These are phyloP conservation scores for Camellia granthamiana DNA, from an alignment of 148 eudicot genomes.

Conservation along the genomic window DNA sequence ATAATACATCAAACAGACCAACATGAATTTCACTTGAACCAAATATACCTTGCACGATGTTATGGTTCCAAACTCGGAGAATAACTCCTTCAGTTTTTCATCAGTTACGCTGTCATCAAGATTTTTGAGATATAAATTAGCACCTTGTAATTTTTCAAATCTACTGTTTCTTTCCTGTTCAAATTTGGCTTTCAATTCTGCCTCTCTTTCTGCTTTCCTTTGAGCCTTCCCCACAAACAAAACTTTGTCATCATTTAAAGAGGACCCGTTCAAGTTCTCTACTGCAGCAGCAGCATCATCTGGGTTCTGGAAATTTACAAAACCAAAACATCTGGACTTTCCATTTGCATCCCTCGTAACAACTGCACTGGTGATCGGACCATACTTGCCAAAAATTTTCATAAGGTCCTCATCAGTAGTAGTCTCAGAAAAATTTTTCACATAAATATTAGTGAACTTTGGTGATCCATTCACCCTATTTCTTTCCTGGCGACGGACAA, in stretches of 20 bases:
- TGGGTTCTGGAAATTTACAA: constrained; percentile 53
- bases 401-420: constrained; percentile 44
- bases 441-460: constrained; percentile 65
- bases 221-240: constrained; percentile 69
- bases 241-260: constrained; percentile 37
- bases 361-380: constrained; percentile 56
- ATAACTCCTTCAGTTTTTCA: constrained; percentile 51
- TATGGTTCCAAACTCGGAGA: constrained; percentile 56
- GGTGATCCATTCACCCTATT: constrained; percentile 22
- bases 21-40: background rate
- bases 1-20: background rate
- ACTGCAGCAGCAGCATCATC: constrained; percentile 55
- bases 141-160: constrained; percentile 50
- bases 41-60: constrained; percentile 60
- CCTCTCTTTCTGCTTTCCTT: constrained; percentile 53
- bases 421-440: constrained; percentile 47
- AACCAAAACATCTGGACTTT: constrained; percentile 57
- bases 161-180: constrained; percentile 40
- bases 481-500: constrained; percentile 50
- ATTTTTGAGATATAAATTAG: constrained; percentile 64
- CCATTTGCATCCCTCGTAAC: constrained; percentile 58
- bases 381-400: constrained; percentile 41
- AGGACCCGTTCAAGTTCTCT: constrained; percentile 46
- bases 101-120: constrained; percentile 50
- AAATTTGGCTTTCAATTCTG: constrained; percentile 43